Evolutionary conservation across 345 rosid species (phyloP).

Genomic region (Citrus sp.): DNA sequence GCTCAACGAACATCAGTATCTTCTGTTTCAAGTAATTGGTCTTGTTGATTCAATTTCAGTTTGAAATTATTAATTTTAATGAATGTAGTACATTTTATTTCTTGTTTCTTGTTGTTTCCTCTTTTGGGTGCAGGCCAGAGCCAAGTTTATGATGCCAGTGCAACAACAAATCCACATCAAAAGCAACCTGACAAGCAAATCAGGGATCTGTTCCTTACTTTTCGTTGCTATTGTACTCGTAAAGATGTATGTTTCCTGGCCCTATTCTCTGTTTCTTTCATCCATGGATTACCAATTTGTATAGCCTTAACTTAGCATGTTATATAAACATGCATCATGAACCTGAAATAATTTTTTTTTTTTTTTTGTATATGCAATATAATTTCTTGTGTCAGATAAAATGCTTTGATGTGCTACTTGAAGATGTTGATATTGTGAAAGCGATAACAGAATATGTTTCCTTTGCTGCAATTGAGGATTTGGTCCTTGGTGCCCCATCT

Average conservation of each 20-base stretch:
- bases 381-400: conserved; percentile 40
- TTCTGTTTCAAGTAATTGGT: conserved; percentile 22
- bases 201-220: conserved; percentile 64
- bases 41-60: no score
- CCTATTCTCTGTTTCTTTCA: not conserved
- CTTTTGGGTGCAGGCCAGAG: conserved; percentile 20
- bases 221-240: conserved; percentile 83
- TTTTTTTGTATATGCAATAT: not conserved
- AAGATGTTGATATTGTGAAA: conserved; percentile 60
- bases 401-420: conserved; percentile 60
- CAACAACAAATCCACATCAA: conserved; percentile 16
- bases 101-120: not conserved
- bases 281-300: not conserved
- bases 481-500: conserved; percentile 80
- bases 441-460: conserved; percentile 71
- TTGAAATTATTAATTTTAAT: no score
- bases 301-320: not conserved
- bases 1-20: conserved; percentile 25
- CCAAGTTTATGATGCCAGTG: conserved; percentile 6
- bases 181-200: conserved; percentile 45
- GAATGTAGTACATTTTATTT: not conserved
- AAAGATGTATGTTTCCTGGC: conserved; percentile 51
- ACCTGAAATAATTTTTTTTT: not conserved
- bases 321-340: not conserved
- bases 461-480: conserved; percentile 60